Base-by-base conservation (phyloP, 2,329 filamentous ascomycete species). In the Penicillium sp. region DNA sequence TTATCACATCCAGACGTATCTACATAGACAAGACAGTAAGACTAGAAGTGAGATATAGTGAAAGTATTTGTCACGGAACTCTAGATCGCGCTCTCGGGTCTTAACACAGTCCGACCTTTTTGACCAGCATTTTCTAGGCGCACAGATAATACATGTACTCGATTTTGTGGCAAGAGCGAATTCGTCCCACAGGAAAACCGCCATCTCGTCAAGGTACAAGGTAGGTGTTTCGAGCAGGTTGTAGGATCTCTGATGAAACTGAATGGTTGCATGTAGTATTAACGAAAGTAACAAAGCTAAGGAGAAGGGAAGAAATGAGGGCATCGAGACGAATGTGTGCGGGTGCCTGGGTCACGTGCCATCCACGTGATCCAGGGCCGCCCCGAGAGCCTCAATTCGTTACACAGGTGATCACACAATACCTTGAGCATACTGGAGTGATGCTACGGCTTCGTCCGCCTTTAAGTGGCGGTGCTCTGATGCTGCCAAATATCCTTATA, bases 341-440 rank as follows among this genome's bases (percentile, higher is more conserved):
- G n/a, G n/a, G n/a, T n/a, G n/a, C n/a, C n/a, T n/a, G n/a, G n/a
- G n/a, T n/a, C n/a, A n/a, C n/a, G n/a, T n/a, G n/a, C n/a, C n/a
- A n/a, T n/a, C n/a, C n/a, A n/a, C n/a, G n/a, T n/a, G n/a, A n/a
- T n/a, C n/a, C n/a, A n/a, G n/a, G n/a, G n/a, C n/a, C n/a, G n/a
- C n/a, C n/a, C n/a, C n/a, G n/a, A n/a, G n/a, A n/a, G n/a, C n/a
- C n/a, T n/a, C n/a, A n/a, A n/a, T n/a, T n/a, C n/a, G 39, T 56
- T 49, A 34, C 29, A 46, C 23, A 50, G 34, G n/a, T 46, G 29
- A 21, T 50, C 40, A n/a, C 46, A 50, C 4, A 54, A 20, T 46
- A 37, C 37, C 24, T 49, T 49, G 3, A 52, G 37, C 39, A 55
- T 55, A 42, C 7, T 46, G 32, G 44, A 26, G 52, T 48, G 40